Evolutionary conservation across 2,329 filamentous ascomycete genomes (phyloP).

Genomic region (Pochonia chlamydosporia): DNA sequence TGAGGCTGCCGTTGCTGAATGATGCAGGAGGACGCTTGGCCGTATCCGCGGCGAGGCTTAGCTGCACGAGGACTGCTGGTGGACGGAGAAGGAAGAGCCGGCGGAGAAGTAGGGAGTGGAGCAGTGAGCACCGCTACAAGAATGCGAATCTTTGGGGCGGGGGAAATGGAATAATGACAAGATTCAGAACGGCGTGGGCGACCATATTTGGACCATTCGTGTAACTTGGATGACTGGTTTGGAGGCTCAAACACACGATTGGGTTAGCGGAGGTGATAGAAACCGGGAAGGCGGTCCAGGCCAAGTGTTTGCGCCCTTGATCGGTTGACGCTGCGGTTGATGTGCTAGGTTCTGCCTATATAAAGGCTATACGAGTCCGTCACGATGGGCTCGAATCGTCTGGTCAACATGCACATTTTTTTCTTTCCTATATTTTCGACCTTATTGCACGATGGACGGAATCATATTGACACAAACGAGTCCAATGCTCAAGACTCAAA

Average conservation of each 20-base stretch:
- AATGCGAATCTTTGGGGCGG: background rate
- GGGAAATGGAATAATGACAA: too few species aligned
- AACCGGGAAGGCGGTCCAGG: background rate
- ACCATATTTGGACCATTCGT: background rate
- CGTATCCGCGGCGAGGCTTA: background rate
- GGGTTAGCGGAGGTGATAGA: background rate
- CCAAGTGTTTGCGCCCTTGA: background rate
- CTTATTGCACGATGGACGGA: background rate
- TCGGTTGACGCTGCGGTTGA: background rate
- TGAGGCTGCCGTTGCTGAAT: background rate
- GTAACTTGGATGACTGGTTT: background rate
- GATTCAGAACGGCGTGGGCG: background rate
- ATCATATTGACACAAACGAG: background rate
- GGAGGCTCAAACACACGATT: background rate
- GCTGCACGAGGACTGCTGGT: background rate
- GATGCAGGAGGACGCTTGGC: background rate
- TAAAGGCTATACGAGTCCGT: background rate
- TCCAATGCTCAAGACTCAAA: conserved; percentile 1
- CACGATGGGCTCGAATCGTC: background rate
- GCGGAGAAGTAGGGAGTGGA: background rate
- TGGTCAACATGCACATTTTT: background rate
- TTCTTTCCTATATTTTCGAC: background rate
- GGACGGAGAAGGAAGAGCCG: background rate
- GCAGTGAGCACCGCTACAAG: background rate
- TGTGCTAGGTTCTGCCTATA: background rate